Conservation (phyloP, 768 basidiomycete genomes). For the Royoungia palumana region DNA sequence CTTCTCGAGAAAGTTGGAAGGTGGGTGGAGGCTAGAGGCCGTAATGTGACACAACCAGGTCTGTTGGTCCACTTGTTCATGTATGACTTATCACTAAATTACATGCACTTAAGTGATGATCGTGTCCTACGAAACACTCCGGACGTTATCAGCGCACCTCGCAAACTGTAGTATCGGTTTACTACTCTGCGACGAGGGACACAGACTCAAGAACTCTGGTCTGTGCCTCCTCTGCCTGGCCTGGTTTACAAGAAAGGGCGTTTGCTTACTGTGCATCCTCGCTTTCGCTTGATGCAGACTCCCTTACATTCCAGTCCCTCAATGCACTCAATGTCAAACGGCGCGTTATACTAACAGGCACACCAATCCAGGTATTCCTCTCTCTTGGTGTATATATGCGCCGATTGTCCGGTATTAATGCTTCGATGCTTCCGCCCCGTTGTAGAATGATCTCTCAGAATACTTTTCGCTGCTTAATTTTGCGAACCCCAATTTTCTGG, state of each 20-base stretch:
- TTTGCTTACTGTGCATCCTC: not conserved
- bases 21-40: slow-evolving; percentile 87
- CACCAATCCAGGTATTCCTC: slow-evolving; percentile 75
- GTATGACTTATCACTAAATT: not conserved
- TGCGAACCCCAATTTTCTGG: slow-evolving; percentile 87
- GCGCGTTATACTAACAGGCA: slow-evolving; percentile 91
- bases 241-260: not conserved
- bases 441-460: slow-evolving; percentile 89
- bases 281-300: slow-evolving; percentile 48
- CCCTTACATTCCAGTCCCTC: slow-evolving; percentile 81
- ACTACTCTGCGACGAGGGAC: slow-evolving; percentile 95
- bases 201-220: slow-evolving; percentile 96
- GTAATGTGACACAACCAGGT: slow-evolving; percentile 93
- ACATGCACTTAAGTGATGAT: slow-evolving; percentile 74
- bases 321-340: slow-evolving; percentile 81
- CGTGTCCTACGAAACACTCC: slow-evolving; percentile 94
- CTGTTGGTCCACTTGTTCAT: slow-evolving; percentile 11
- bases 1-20: slow-evolving; percentile 74
- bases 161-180: slow-evolving; percentile 82
- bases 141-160: slow-evolving; percentile 73
- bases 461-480: slow-evolving; percentile 93
- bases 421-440: not conserved
- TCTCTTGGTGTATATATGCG: slow-evolving; percentile 1
- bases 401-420: not conserved
- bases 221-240: slow-evolving; percentile 17